These are phyloP conservation scores for Penicillium roqueforti DNA, from an alignment of 495 filamentous ascomycete species.

Conservation along the genomic window DNA sequence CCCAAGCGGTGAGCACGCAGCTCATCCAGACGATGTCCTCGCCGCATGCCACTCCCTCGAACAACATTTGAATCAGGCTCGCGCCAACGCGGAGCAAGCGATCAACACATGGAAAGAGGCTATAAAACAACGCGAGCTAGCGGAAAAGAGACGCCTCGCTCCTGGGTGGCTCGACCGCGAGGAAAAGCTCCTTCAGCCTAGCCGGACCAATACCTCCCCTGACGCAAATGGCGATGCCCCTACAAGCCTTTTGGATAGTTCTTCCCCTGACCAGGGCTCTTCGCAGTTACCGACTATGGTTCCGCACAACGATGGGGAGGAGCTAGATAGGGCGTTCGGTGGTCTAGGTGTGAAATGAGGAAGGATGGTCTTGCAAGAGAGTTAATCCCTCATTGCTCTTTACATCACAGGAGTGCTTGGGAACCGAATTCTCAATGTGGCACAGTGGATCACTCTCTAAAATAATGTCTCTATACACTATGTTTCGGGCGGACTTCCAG, in stretches of 20 bases:
- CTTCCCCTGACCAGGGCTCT: slow-evolving; percentile 37
- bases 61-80: slow-evolving; percentile 63
- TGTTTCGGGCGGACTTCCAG: not conserved
- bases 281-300: slow-evolving; percentile 44
- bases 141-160: slow-evolving; percentile 85
- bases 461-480: not conserved
- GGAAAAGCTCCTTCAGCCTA: slow-evolving; percentile 74
- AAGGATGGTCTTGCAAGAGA: not conserved
- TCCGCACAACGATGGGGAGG: slow-evolving; percentile 62
- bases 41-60: slow-evolving; percentile 72
- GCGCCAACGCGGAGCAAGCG: slow-evolving; percentile 58
- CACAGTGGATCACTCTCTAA: not conserved
- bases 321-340: slow-evolving; percentile 88
- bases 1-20: slow-evolving; percentile 64
- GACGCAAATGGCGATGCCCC: slow-evolving; percentile 24
- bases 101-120: slow-evolving; percentile 66
- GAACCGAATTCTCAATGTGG: not conserved
- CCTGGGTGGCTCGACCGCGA: slow-evolving; percentile 95
- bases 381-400: not conserved
- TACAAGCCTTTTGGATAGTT: slow-evolving; percentile 44
- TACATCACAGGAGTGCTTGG: not conserved
- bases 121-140: slow-evolving; percentile 72
- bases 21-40: slow-evolving; percentile 76
- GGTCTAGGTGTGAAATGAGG: slow-evolving; percentile 51
- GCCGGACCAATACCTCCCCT: slow-evolving; percentile 15